Conservation (phyloP, 2,329 filamentous ascomycete species). For the Colletotrichum lupini region DNA sequence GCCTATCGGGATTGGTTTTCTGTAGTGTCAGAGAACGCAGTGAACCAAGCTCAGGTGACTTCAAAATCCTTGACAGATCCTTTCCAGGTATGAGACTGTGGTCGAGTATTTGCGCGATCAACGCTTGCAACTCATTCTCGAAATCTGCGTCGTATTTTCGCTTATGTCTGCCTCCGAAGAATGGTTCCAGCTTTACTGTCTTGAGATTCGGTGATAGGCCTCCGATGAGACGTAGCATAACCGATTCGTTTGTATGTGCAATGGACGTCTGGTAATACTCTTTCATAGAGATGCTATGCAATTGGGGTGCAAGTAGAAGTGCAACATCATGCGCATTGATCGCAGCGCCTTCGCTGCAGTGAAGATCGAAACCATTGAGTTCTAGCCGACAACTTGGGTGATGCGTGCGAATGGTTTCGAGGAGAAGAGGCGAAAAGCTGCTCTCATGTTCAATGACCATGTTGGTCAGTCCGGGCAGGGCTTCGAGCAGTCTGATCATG, state of each 20-base stretch:
- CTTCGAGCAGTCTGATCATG: background rate
- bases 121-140: background rate
- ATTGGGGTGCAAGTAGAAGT: background rate
- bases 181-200: constrained; percentile 1
- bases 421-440: constrained; percentile 1
- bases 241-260: constrained; percentile 1
- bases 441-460: constrained; percentile 10
- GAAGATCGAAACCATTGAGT: background rate
- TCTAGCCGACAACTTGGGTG: background rate
- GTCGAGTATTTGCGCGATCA: background rate
- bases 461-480: background rate
- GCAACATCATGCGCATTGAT: background rate
- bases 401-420: background rate
- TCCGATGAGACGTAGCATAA: background rate
- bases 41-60: background rate
- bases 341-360: background rate
- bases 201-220: background rate
- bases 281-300: constrained; percentile 1
- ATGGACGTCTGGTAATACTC: constrained; percentile 12
- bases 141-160: background rate
- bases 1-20: background rate
- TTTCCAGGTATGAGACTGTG: background rate
- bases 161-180: background rate
- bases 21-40: background rate
- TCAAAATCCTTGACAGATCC: too few species aligned